Evolutionary conservation across 352 stramenopile species (phyloP).

Genomic region (Globisporangium mamillatum): DNA sequence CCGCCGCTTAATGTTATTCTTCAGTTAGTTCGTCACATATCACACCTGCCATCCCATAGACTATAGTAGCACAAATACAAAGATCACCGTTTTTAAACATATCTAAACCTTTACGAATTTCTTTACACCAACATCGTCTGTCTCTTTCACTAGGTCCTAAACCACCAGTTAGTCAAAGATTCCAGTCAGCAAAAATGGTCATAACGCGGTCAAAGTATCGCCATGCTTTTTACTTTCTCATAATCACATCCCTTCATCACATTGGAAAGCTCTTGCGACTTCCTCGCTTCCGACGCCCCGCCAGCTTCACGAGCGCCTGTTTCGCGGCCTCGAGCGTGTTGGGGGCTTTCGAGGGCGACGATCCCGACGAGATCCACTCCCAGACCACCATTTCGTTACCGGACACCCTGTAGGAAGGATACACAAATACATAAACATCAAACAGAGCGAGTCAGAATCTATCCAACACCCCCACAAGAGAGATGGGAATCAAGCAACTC

Average conservation of each 20-base stretch:
- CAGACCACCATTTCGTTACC: conserved; percentile 51
- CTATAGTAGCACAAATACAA: not conserved
- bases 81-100: conserved; percentile 2
- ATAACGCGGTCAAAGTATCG: not conserved
- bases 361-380: conserved; percentile 53
- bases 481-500: conserved; percentile 14
- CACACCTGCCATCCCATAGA: not conserved
- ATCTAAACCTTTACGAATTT: not conserved
- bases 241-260: conserved; percentile 3
- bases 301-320: conserved; percentile 13
- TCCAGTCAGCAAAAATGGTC: not conserved
- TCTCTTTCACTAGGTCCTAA: not conserved
- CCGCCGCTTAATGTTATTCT: conserved; percentile 1
- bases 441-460: conserved; percentile 4
- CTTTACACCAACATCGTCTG: not conserved
- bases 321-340: conserved; percentile 16
- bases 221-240: not conserved
- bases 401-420: conserved; percentile 22
- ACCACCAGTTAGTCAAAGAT: not conserved
- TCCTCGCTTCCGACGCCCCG: conserved; percentile 9
- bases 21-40: not conserved
- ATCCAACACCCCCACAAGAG: not conserved
- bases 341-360: conserved; percentile 26
- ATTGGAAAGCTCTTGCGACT: conserved; percentile 21
- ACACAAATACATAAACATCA: conserved; percentile 13